Evolutionary conservation across 2,329 filamentous ascomycete genomes (phyloP), one percentile per base, ranked within the genome.

Genomic region (Fonsecaea erecta): DNA sequence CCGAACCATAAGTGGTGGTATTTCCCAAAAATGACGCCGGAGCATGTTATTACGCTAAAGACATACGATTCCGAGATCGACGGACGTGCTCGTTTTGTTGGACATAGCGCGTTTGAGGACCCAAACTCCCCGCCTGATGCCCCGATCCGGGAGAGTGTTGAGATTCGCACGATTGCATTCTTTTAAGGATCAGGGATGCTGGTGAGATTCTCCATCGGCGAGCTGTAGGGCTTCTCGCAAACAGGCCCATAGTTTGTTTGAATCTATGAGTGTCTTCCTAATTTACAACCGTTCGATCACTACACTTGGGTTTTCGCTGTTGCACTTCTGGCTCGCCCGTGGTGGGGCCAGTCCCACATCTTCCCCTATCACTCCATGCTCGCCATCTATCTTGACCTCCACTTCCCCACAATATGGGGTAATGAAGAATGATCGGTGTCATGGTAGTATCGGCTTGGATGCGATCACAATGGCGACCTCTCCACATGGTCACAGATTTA

Each of bases 91-190:
- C 68, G 71, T 24, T 79, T 79, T 67, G 76, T 79, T 1, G 77
- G 76, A 0, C 77, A 79, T 64, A 75, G 73, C 40, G 77, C 77
- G 14, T 79, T 79, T 71, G 71, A 74, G 60, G 78, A 80, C 70
- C 77, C 77, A 40, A 76, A 67, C 5, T 72, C 66, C 46, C 58
- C 56, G 46, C 32, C 63, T 55, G 72, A 76, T 68, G 77, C 77
- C 43, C 73, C 75, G 7, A 68, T 68, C 48, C 68, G 77, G 53
- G 77, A 79, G 71, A 78, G 77, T 68, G 70, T 77, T 32, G 78
- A 79, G 72, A 77, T 80, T 62, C 64, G 77, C 55, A 78, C 77
- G 9, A 79, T 79, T 66, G 77, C 75, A 61, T 79, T 79, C 69
- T 80, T 78, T 63, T 78, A 35, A 66, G 54, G 40, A 40, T 40